Conservation (phyloP, 1,284 basidiomycete genomes). For the Ustilago vetiveriae region DNA sequence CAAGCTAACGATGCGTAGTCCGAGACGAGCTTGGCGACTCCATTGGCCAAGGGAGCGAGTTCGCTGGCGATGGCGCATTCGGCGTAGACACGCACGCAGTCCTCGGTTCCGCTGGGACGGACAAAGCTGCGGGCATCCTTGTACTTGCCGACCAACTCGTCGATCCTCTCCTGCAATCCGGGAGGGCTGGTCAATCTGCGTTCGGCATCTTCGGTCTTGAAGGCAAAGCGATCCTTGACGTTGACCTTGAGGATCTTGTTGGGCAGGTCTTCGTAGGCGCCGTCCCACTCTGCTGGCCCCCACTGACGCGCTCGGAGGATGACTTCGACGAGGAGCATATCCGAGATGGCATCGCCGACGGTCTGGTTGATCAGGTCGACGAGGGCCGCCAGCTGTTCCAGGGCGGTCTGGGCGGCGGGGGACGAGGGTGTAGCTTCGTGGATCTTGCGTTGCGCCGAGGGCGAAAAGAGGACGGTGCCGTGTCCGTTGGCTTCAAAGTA, state of each 20-base stretch:
- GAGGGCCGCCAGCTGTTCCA: conserved; percentile 70
- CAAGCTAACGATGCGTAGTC: conserved; percentile 30
- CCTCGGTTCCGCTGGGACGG: conserved; percentile 95
- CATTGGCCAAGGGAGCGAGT: conserved; percentile 72
- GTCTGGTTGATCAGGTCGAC: conserved; percentile 95
- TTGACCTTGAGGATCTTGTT: conserved; percentile 96
- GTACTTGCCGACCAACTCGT: conserved; percentile 82
- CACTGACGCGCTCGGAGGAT: conserved; percentile 78
- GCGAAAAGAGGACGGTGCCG: conserved; percentile 94
- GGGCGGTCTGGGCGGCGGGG: conserved; percentile 78
- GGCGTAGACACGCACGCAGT: conserved; percentile 97
- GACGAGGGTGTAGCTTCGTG: conserved; percentile 79
- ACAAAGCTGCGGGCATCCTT: conserved; percentile 91
- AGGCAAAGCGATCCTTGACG: conserved; percentile 82
- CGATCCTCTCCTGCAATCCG: conserved; percentile 85
- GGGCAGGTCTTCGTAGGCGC: conserved; percentile 90
- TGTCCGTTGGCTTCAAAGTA: conserved; percentile 99
- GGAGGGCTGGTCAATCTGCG: conserved; percentile 81
- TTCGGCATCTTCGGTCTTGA: conserved; percentile 94
- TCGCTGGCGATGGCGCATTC: conserved; percentile 81
- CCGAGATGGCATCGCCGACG: conserved; percentile 95
- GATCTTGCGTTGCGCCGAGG: conserved; percentile 56
- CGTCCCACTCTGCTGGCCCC: conserved; percentile 83
- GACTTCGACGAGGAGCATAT: conserved; percentile 93
- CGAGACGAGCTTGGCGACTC: conserved; percentile 56